These are phyloP conservation scores for Pugionium dolabratum DNA, from an alignment of 345 rosid genomes.

Conservation along the genomic window DNA sequence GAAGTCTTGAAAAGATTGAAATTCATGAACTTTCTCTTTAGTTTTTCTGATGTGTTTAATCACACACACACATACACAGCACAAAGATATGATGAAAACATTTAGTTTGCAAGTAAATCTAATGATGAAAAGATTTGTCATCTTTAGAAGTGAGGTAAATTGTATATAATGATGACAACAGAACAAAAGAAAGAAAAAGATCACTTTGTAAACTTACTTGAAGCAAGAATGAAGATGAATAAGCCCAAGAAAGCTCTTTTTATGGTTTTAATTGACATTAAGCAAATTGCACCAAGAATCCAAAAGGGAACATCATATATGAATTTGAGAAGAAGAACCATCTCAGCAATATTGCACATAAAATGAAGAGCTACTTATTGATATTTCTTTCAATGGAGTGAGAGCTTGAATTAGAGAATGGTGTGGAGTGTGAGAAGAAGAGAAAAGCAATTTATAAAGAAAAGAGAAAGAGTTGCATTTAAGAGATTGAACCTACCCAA, in stretches of 20 bases:
- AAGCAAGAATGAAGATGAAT: constrained; percentile 55
- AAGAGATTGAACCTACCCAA: constrained; percentile 22
- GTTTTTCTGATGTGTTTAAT: neutral
- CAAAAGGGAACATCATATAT: constrained; percentile 34
- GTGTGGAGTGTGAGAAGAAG: constrained; percentile 18
- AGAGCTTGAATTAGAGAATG: constrained; percentile 27
- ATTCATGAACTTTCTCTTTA: constrained; percentile 9
- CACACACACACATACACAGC: neutral
- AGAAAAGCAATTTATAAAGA: constrained; percentile 20
- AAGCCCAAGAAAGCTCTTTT: constrained; percentile 47
- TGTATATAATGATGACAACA: no score
- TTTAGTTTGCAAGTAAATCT: neutral
- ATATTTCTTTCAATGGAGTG: neutral
- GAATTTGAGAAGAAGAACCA: constrained; percentile 27
- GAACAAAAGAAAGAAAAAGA: neutral
- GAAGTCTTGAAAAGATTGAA: constrained; percentile 9
- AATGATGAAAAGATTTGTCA: no score
- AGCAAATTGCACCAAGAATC: constrained; percentile 33
- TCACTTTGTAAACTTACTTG: constrained; percentile 42
- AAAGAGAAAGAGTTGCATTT: constrained; percentile 28
- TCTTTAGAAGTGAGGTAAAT: no score
- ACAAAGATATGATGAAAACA: neutral
- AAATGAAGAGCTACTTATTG: no score
- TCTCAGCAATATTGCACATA: constrained; percentile 16
- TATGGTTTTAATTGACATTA: constrained; percentile 23